These are phyloP conservation scores for Aegilops tauschii DNA, from an alignment of 176 grass and related monocot species.

Conservation along the genomic window DNA sequence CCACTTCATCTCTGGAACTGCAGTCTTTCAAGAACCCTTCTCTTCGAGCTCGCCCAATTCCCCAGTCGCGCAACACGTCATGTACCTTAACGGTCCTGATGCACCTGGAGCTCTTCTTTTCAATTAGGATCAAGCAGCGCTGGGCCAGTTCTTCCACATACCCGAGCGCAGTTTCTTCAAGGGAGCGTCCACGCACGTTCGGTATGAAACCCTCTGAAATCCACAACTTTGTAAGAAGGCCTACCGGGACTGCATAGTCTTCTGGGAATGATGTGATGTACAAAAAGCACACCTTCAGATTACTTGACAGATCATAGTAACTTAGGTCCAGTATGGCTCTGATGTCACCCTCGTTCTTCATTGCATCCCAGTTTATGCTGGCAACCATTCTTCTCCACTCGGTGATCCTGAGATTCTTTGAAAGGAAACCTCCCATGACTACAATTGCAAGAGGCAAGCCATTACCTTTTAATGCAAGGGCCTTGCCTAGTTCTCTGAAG, in stretches of 20 bases:
- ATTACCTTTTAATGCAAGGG: not conserved
- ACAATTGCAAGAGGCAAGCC: conserved; percentile 3
- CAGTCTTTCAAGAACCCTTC: conserved; percentile 18
- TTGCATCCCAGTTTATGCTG: not conserved
- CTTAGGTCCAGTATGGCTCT: conserved; percentile 10
- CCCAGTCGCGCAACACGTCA: conserved; percentile 12
- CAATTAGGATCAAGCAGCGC: not conserved
- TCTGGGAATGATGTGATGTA: conserved; percentile 24
- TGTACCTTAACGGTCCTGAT: conserved; percentile 1
- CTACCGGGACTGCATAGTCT: not conserved
- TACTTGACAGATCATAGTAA: conserved; percentile 22
- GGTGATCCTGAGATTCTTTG: not conserved
- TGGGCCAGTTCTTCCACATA: conserved; percentile 7
- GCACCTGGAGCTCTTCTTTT: not conserved
- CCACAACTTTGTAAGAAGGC: conserved; percentile 13
- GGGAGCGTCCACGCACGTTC: not conserved
- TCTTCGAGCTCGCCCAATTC: conserved; percentile 6
- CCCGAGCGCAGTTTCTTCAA: not conserved
- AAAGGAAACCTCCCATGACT: conserved; percentile 9
- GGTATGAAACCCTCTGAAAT: conserved; percentile 17
- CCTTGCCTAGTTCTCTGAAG: not conserved
- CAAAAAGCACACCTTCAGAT: conserved; percentile 4
- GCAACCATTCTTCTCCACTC: conserved; percentile 22
- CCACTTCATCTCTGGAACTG: conserved; percentile 8
- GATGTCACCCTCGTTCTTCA: conserved; percentile 22